Conservation (phyloP, 306 rosid genomes). For the Pyrus pyrifolia region DNA sequence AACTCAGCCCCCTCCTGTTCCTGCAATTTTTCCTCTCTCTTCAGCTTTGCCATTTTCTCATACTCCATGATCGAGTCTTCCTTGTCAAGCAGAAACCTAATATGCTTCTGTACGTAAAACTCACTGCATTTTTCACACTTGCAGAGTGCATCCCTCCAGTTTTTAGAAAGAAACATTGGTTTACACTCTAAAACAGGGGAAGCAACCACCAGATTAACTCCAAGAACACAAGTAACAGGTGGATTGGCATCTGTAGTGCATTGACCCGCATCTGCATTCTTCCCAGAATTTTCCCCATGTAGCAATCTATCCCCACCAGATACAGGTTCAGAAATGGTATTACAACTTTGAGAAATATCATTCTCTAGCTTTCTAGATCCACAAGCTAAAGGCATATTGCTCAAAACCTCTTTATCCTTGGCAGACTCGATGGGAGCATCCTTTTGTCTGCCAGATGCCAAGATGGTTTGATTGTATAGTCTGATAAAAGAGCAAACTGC, state of each 20-base stretch:
- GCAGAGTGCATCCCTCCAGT: slow-evolving; percentile 80
- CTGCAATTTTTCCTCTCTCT: slow-evolving; percentile 80
- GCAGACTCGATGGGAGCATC: slow-evolving; percentile 26
- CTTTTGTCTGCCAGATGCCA: slow-evolving; percentile 46
- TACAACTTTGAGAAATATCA: slow-evolving; percentile 20
- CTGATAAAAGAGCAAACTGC: slow-evolving; percentile 57
- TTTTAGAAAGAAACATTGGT: slow-evolving; percentile 80
- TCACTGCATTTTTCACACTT: slow-evolving; percentile 58
- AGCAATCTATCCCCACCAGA: slow-evolving; percentile 24
- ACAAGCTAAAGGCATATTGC: slow-evolving; percentile 36
- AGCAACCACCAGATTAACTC: slow-evolving; percentile 37
- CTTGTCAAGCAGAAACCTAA: slow-evolving; percentile 64
- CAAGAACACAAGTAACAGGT: slow-evolving; percentile 49
- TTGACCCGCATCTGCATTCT: slow-evolving; percentile 15
- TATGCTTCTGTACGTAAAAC: slow-evolving; percentile 49
- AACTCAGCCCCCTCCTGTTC: slow-evolving; percentile 72
- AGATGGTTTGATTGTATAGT: slow-evolving; percentile 53
- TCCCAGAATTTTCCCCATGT: slow-evolving; percentile 32
- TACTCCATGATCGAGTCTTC: slow-evolving; percentile 87
- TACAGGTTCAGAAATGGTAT: slow-evolving; percentile 34
- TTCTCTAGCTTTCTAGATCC: slow-evolving; percentile 37
- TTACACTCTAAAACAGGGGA: slow-evolving; percentile 38
- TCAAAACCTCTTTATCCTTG: slow-evolving; percentile 57
- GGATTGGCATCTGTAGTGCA: slow-evolving; percentile 20
- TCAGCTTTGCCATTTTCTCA: slow-evolving; percentile 78